Evolutionary conservation across 768 basidiomycete genomes (phyloP), one percentile per base, ranked within the genome.

Genomic region (Russula vinacea): DNA sequence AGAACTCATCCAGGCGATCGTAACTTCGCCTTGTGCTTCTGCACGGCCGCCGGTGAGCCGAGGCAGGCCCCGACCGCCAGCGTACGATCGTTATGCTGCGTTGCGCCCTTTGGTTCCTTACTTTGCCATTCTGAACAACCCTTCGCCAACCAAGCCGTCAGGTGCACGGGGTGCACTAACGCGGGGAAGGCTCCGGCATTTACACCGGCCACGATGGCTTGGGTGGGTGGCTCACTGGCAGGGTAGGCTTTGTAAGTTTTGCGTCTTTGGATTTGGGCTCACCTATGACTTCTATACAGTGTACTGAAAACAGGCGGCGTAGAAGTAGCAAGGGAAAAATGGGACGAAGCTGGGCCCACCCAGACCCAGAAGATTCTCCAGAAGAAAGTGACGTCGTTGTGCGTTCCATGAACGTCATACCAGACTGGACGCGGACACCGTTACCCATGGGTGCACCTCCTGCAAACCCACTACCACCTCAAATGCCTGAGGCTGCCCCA

Each of bases 191-290:
- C 93, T 0, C 95, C 96, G 0, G 89, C 90, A 0, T 98, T 96
- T 76, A 77, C 87, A 4, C 89, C 94, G 1, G 85, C 87, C 1
- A 79, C 86, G 39, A 79, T 95, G 76, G 82, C 88, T 0, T 99
- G 96, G 96, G 86, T 99, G 13, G 96, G 96, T 5, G 96, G 93
- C 0, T 94, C 92, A 24, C 73, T 98, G 22, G 92, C 94, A 2
- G 96, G 95, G 89, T 94, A 74, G 67, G 86, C 80, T 16, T 22
- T 19, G 49, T 55, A 37, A 16, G 29, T 54, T 32, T 35, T 4
- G 32, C 39, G 24, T 32, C 44, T 32, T 17, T 32, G 52, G 40
- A 50, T 60, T 19, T 51, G 49, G 42, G 55, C 50, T 52, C 19
- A 60, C 53, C 33, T 33, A 14, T 53, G 39, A 65, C 24, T 17